Percentiles rank a stretch among this genome's conserved stretches.
Evolutionary conservation across 768 basidiomycete genomes (phyloP).

Genomic region (Kwoniella dendrophila): DNA sequence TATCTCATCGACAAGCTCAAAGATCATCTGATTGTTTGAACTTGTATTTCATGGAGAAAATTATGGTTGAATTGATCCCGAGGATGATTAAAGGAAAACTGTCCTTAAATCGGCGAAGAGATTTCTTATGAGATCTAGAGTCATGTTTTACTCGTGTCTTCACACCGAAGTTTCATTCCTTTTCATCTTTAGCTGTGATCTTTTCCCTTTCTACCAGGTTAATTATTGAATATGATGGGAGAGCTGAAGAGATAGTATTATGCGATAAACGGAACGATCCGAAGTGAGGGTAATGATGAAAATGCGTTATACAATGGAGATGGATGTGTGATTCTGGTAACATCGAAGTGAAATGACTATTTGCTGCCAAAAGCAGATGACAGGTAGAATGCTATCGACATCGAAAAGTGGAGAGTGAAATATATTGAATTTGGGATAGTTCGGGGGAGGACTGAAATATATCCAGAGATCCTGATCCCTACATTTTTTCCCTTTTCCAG

Average conservation of each 20-base stretch:
- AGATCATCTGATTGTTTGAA: not conserved
- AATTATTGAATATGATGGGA: not conserved
- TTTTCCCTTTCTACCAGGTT: not conserved
- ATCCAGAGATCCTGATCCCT: slow-evolving; percentile 21
- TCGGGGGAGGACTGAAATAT: slow-evolving; percentile 21
- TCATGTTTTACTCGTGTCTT: slow-evolving; percentile 16
- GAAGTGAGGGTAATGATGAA: slow-evolving; percentile 2
- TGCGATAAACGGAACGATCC: not conserved
- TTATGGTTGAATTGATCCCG: not conserved
- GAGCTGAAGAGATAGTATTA: not conserved
- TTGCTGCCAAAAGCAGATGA: too few relatives aligned
- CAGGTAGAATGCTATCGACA: too few relatives aligned
- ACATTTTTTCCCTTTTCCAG: too few relatives aligned
- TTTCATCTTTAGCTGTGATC: not conserved
- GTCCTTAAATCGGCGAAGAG: slow-evolving; percentile 19
- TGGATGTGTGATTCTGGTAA: slow-evolving; percentile 13
- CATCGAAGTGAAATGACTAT: too few relatives aligned
- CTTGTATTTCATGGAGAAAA: not conserved
- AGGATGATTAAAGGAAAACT: not conserved
- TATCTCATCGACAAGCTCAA: too few relatives aligned
- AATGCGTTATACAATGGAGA: not conserved
- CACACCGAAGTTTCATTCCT: slow-evolving; percentile 5
- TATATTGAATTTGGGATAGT: too few relatives aligned
- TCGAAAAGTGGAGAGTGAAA: too few relatives aligned
- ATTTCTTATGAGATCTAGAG: slow-evolving; percentile 9